Conservation (phyloP, 371 early-diverging fungal genomes). For the Umbelopsis sp. region DNA sequence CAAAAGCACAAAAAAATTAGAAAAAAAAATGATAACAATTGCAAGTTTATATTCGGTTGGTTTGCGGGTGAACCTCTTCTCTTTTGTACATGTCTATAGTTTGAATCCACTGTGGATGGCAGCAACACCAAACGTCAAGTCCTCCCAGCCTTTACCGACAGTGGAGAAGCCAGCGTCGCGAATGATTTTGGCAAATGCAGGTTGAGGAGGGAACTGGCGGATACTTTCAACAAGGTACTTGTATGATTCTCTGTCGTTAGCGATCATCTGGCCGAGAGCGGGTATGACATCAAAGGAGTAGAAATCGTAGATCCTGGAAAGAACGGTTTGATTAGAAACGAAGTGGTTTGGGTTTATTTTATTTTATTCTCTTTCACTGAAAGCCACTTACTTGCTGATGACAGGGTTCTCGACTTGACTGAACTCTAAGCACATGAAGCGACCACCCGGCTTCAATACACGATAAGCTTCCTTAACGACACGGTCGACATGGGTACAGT, state of each 20-base stretch:
- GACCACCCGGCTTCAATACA: slow-evolving; percentile 93
- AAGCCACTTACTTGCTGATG: slow-evolving; percentile 63
- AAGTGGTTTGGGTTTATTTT: neutral
- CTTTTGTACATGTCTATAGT: slow-evolving; percentile 47
- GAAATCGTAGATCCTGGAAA: slow-evolving; percentile 78
- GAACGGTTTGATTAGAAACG: neutral
- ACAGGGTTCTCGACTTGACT: slow-evolving; percentile 89
- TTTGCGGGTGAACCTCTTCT: neutral
- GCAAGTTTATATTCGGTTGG: neutral
- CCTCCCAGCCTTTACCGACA: slow-evolving; percentile 89
- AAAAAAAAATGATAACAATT: neutral
- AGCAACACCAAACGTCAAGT: slow-evolving; percentile 95
- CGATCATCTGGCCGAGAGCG: slow-evolving; percentile 84
- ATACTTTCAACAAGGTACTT: slow-evolving; percentile 99
- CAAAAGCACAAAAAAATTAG: neutral
- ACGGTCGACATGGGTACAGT: slow-evolving; percentile 92
- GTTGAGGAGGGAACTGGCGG: slow-evolving; percentile 92
- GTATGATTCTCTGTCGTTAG: slow-evolving; percentile 91
- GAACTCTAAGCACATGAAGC: slow-evolving; percentile 95
- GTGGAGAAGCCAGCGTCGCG: slow-evolving; percentile 89
- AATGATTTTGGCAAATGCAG: slow-evolving; percentile 89
- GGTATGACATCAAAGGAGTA: slow-evolving; percentile 97
- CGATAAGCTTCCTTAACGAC: slow-evolving; percentile 91
- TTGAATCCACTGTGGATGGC: slow-evolving; percentile 95
- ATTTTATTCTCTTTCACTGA: too few relatives aligned